Evolutionary conservation across 1,139 yeast species (phyloP).

Genomic region (Sugiyamaella grinbergsii): DNA sequence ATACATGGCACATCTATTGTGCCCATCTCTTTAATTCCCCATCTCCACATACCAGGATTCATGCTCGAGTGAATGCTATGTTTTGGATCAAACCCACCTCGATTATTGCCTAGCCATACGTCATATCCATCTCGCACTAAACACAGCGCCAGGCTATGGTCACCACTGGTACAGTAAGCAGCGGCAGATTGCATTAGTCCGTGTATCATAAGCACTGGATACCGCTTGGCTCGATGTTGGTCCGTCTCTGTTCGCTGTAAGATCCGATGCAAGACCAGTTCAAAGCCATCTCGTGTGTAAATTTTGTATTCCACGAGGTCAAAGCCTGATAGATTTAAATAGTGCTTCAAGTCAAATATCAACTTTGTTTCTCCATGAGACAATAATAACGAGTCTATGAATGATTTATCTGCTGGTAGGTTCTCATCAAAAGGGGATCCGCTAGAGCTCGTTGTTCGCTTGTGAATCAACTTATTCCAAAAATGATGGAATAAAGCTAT

Average conservation of each 20-base stretch:
- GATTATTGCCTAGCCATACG: constrained; percentile 91
- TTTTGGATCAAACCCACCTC: constrained; percentile 78
- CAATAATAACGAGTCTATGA: constrained; percentile 6
- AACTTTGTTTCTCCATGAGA: constrained; percentile 40
- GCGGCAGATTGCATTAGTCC: constrained; percentile 89
- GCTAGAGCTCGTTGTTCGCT: background rate
- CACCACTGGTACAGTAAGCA: constrained; percentile 78
- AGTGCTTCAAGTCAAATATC: constrained; percentile 60
- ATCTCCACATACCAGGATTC: constrained; percentile 60
- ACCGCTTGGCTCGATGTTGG: constrained; percentile 31
- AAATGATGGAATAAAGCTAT: constrained; percentile 18
- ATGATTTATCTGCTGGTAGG: constrained; percentile 7
- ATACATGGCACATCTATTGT: constrained; percentile 73
- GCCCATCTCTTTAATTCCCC: constrained; percentile 86
- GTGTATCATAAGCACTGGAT: constrained; percentile 76
- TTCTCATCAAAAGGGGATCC: background rate
- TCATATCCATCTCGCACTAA: constrained; percentile 70
- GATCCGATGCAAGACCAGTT: constrained; percentile 63
- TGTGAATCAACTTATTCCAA: constrained; percentile 1
- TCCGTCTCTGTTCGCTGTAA: constrained; percentile 52
- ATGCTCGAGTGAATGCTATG: constrained; percentile 51
- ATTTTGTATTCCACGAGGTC: constrained; percentile 61
- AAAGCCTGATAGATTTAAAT: constrained; percentile 61
- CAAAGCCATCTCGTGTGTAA: constrained; percentile 79
- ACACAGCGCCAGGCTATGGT: constrained; percentile 66